These are phyloP conservation scores for Chrysopogon serrulatus DNA, from an alignment of 176 grass and related monocot species.

Conservation along the genomic window DNA sequence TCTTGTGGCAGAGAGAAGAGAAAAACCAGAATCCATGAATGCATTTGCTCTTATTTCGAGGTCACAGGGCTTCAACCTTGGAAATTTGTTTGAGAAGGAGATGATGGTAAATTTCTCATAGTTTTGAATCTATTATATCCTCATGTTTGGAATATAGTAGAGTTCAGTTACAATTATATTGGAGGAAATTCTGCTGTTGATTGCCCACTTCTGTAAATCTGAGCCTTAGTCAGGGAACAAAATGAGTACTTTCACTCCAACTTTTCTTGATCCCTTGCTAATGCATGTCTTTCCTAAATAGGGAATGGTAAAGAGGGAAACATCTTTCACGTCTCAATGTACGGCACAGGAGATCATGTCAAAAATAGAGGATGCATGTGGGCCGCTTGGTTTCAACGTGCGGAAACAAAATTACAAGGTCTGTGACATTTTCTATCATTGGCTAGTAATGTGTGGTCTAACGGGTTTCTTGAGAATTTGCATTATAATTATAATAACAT, in stretches of 20 bases:
- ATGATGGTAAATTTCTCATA: constrained; percentile 42
- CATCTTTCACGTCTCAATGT: constrained; percentile 74
- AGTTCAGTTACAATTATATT: background rate
- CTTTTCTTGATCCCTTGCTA: constrained; percentile 16
- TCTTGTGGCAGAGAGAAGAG: constrained; percentile 84
- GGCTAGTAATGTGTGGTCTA: background rate
- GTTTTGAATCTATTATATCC: background rate
- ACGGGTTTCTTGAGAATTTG: background rate
- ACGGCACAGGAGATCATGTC: constrained; percentile 94
- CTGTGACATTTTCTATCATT: background rate
- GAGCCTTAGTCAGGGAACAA: background rate
- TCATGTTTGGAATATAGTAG: background rate
- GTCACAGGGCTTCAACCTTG: constrained; percentile 97
- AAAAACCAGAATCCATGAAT: constrained; percentile 96
- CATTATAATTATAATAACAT: background rate
- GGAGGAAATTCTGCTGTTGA: background rate
- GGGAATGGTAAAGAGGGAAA: constrained; percentile 73
- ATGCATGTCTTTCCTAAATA: constrained; percentile 22
- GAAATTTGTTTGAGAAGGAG: constrained; percentile 96
- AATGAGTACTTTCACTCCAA: background rate
- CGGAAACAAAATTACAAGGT: constrained; percentile 98
- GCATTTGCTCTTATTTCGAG: constrained; percentile 98
- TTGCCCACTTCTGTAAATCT: background rate
- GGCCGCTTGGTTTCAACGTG: constrained; percentile 97
- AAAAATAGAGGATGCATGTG: constrained; percentile 86